Base-by-base conservation (phyloP, 345 rosid species). In the Euphorbia lathyris region DNA sequence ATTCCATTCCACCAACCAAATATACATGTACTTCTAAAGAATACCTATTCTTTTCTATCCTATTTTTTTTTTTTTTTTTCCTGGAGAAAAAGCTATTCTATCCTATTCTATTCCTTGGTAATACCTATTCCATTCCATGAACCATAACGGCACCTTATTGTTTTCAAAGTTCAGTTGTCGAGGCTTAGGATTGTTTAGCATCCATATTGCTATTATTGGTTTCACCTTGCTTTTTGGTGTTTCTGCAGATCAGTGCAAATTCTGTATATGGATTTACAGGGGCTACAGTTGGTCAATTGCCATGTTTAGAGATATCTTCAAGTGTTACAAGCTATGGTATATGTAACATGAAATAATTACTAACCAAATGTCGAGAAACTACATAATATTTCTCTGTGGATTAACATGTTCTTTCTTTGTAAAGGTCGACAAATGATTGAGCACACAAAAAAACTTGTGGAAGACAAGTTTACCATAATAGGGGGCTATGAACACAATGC, bases 271-370 rank as follows among this genome's bases (percentile, higher is more conserved):
- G 99, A 66, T 95, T 95, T 81, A 95, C 99, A 3, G 99, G 97
- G 77, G 98, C 97, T 77, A 92, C 96, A 72, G 74, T 85, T 80
- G 97, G 85, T 79, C 97, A 92, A 79, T 85, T 92, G 67, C 99
- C 99, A 11, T 95, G 99, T 78, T 63, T 92, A 36, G 97, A 90
- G 84, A 95, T 95, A 80, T 95, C 99, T 38, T 95, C 99, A 53
- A 95, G 99, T 66, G 97, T 95, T 68, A 95, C 99, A 56, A 95
- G 99, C 85, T 95, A 92, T 85, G 97, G 98, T 95, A 90, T 72
- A 61, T 50, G 30, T 55, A 14, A 60, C 47, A 20, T 16, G 26
- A 42, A 30, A 17, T 55, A 43, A 13, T 38, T 13, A 50, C 48
- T 13, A 52, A 63, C 5, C 27, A 42, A 30, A 45, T n/a, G 34